Conservation (phyloP, 176 grass and related monocot species). For the Triticum aestivum region IWGSC_CS_RefSeq_v2.1 NC_057803.1:467377542-467378041, state of each 20-base stretch:
- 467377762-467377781: conserved; percentile 25
- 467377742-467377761: conserved; percentile 27
- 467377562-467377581: conserved; percentile 79
- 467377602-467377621: conserved; percentile 96
- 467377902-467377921: too few relatives aligned
- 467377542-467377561: conserved; percentile 96
- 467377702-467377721: conserved; percentile 20
- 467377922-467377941: too few relatives aligned
- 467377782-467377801: conserved; percentile 36
- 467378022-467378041: too few relatives aligned
- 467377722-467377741: conserved; percentile 23
- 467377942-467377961: too few relatives aligned
- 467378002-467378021: too few relatives aligned
- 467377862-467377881: background rate
- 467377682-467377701: conserved; percentile 2
- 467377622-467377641: conserved; percentile 81
- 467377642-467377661: conserved; percentile 77
- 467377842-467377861: conserved; percentile 27
- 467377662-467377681: conserved; percentile 75
- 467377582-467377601: conserved; percentile 88
- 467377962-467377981: too few relatives aligned
- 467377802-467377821: background rate
- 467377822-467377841: conserved; percentile 20
- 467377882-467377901: too few relatives aligned
- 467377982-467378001: too few relatives aligned